Evolutionary conservation across 371 early-diverging fungal genomes (phyloP).

Genomic region (Mortierella sp.): DNA sequence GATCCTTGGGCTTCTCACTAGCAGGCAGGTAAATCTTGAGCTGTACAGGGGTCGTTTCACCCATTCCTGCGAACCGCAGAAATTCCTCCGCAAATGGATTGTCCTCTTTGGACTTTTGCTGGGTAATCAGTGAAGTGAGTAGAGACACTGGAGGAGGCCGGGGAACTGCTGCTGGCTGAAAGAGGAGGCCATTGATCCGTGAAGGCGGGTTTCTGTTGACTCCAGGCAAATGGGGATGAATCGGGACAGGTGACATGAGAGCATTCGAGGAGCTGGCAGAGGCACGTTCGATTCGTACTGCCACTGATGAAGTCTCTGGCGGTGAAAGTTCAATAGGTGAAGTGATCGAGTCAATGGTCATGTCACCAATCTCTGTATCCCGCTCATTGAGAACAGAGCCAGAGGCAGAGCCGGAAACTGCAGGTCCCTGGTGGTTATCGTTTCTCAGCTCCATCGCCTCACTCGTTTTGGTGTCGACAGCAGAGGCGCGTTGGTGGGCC

Average conservation of each 20-base stretch:
- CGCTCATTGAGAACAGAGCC: constrained; percentile 6
- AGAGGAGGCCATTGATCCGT: constrained; percentile 13
- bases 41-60: constrained; percentile 66
- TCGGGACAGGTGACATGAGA: constrained; percentile 27
- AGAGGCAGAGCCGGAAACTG: too few relatives aligned
- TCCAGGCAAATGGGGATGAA: constrained; percentile 28
- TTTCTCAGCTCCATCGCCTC: neutral
- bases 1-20: constrained; percentile 60
- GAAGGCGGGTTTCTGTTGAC: constrained; percentile 13
- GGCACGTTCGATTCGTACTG: constrained; percentile 1
- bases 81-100: constrained; percentile 84
- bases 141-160: constrained; percentile 60
- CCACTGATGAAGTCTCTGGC: constrained; percentile 11
- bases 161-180: constrained; percentile 20
- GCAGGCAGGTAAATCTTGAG: constrained; percentile 75
- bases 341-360: constrained; percentile 43
- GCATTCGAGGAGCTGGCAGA: constrained; percentile 1
- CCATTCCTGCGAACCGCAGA: constrained; percentile 61
- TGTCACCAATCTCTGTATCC: constrained; percentile 31
- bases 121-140: constrained; percentile 70
- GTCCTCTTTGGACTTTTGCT: constrained; percentile 65
- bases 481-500: neutral
- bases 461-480: neutral
- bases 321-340: constrained; percentile 49
- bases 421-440: neutral